Conservation (phyloP, 2,329 filamentous ascomycete genomes). For the Chrysosphaeria jannelii region DNA sequence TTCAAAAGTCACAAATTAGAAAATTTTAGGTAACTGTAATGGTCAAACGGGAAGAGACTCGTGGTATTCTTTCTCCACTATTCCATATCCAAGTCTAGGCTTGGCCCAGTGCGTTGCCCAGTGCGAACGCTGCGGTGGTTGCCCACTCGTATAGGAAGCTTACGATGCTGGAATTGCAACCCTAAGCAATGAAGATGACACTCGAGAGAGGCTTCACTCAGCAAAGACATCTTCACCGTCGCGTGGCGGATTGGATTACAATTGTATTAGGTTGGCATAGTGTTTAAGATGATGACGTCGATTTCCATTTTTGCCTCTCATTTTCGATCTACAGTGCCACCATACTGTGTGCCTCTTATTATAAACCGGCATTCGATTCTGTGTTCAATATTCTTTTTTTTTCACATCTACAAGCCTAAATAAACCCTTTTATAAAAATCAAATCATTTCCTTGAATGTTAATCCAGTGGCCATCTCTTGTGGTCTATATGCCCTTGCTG, state of each 20-base stretch:
- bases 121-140: constrained; percentile 35
- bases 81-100: constrained; percentile 19
- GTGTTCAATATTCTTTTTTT: not conserved
- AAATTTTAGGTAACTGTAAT: constrained; percentile 4
- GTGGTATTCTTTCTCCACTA: constrained; percentile 15
- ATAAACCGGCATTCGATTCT: not conserved
- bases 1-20: no score
- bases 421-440: not conserved
- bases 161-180: constrained; percentile 25
- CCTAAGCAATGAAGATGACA: constrained; percentile 38
- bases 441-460: no score
- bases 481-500: no score
- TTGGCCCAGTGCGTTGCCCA: constrained; percentile 24
- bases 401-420: not conserved
- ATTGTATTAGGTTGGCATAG: constrained; percentile 27
- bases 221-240: constrained; percentile 41
- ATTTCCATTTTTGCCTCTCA: constrained; percentile 9
- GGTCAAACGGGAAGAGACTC: constrained; percentile 9
- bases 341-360: no score
- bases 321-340: constrained; percentile 1
- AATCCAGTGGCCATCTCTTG: no score
- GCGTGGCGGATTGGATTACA: constrained; percentile 40
- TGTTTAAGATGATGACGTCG: constrained; percentile 22
- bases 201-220: constrained; percentile 46
- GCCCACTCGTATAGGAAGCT: constrained; percentile 36